A percentile compares a stretch with the other conserved stretches of the same genome.
These are phyloP conservation scores for Streptanthus diversifolius DNA, from an alignment of 345 rosid genomes.

Conservation along the genomic window DNA sequence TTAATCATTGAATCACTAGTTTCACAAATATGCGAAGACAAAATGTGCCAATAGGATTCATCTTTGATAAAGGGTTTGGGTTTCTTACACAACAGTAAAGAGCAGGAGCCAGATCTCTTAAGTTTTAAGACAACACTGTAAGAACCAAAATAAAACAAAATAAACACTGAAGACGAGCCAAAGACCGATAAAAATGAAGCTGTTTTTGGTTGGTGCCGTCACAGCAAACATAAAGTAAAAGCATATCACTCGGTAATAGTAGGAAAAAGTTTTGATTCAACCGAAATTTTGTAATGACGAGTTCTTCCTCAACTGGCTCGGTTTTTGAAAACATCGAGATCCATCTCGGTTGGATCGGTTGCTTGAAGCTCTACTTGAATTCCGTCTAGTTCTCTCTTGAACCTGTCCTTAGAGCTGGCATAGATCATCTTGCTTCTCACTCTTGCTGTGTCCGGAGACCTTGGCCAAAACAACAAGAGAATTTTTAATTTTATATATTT, in stretches of 20 bases:
- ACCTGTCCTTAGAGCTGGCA: constrained; percentile 62
- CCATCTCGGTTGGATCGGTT: constrained; percentile 63
- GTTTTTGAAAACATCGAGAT: constrained; percentile 50
- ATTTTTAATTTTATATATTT: too few relatives aligned
- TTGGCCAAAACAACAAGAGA: constrained; percentile 6
- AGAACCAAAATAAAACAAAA: background rate
- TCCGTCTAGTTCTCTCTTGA: constrained; percentile 58
- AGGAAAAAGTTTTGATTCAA: constrained; percentile 13
- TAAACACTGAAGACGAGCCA: constrained; percentile 17
- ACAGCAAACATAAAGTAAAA: constrained; percentile 31
- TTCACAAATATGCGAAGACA: background rate
- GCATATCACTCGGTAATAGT: constrained; percentile 8
- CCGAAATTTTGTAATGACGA: background rate
- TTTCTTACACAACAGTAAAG: constrained; percentile 21
- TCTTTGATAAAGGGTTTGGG: constrained; percentile 14
- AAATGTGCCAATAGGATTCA: constrained; percentile 8
- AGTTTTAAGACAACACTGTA: constrained; percentile 14
- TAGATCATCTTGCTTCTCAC: constrained; percentile 68
- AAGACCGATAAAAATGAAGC: constrained; percentile 34
- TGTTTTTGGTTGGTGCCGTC: constrained; percentile 36
- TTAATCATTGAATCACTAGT: too few relatives aligned
- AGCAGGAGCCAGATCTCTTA: constrained; percentile 17
- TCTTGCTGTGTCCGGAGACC: constrained; percentile 58
- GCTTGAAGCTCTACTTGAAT: constrained; percentile 64
- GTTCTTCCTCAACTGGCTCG: constrained; percentile 37